Percentiles rank a stretch among this genome's conserved stretches.
These are phyloP conservation scores for Lasiodiplodia hormozganensis DNA, from an alignment of 2,329 filamentous ascomycete species.

Conservation along the genomic window DNA sequence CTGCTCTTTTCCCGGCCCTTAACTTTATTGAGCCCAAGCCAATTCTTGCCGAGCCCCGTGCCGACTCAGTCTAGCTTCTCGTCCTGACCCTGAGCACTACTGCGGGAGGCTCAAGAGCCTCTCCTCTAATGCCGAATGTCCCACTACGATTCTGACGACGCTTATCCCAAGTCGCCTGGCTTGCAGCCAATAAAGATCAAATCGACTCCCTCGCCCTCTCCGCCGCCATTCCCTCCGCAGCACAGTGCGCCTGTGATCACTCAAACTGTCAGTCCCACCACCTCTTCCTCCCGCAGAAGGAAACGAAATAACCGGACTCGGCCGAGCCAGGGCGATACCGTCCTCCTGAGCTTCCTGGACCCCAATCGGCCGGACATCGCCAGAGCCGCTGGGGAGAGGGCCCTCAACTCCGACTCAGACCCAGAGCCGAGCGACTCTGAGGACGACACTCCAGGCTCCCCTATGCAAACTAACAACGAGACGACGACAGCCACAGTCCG, in stretches of 20 bases:
- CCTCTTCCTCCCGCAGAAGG: constrained; percentile 45
- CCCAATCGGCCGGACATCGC: constrained; percentile 72
- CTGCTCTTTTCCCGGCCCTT: constrained; percentile 17
- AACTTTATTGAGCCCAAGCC: constrained; percentile 22
- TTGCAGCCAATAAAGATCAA: constrained; percentile 53
- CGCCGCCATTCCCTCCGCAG: constrained; percentile 48
- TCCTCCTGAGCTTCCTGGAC: constrained; percentile 70
- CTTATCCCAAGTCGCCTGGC: constrained; percentile 50
- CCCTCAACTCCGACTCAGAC: constrained; percentile 56
- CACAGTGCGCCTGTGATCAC: constrained; percentile 34
- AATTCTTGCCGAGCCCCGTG: constrained; percentile 17
- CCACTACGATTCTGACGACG: constrained; percentile 59
- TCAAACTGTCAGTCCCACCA: constrained; percentile 50
- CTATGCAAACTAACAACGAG: constrained; percentile 13
- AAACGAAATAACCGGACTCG: constrained; percentile 61
- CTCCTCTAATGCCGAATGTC: constrained; percentile 29
- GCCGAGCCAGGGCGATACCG: constrained; percentile 67
- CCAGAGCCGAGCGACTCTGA: constrained; percentile 54
- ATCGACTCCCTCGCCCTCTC: constrained; percentile 60
- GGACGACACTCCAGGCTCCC: constrained; percentile 38
- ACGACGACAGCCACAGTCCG: background rate
- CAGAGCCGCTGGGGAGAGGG: constrained; percentile 59
- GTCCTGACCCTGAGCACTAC: constrained; percentile 10
- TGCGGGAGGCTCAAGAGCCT: constrained; percentile 29
- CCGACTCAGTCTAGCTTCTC: constrained; percentile 21